Evolutionary conservation across 495 filamentous ascomycete genomes (phyloP), one percentile per base, ranked within the genome.

Genomic region (Polyplosphaeria fusca): DNA sequence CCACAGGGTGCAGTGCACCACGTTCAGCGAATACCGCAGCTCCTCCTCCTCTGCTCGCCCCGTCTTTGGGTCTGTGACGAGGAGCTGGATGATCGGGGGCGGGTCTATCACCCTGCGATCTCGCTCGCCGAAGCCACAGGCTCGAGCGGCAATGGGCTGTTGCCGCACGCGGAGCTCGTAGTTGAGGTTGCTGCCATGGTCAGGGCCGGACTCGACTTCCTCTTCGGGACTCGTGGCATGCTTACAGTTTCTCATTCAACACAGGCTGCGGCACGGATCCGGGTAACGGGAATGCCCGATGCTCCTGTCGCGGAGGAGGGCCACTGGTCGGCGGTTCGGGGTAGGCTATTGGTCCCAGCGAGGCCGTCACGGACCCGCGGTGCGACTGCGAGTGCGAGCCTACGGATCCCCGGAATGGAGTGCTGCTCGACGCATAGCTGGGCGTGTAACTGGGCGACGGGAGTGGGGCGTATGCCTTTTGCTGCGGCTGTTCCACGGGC

Each of bases 91-190:
- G 64, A 98, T 95, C 20, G 93, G 93, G 11, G 93, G 93, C 13
- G 93, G 93, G 62, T 98, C 93, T 43, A 98, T 89, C 24, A 95
- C 88, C 50, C 93, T 82, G 24, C 93, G 85, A 69, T 98, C 93
- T 64, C 92, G 76, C 70, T 96, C 93, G 48, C 91, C 91, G 60
- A 94, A 95, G 5, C 93, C 92, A 71, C 93, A 97, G 42, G 90
- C 89, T 66, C 93, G 82, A 37, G 92, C 93, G 4, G 89, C 91
- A 3, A 84, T 75, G 26, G 93, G 93, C 60, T 98, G 93, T 67
- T 98, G 93, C 13, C 93, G 87, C 32, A 98, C 83, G 26, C 77
- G 78, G 39, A 98, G 65, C 48, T 69, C 58, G 60, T 74, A 73
- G 40, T 64, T 55, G 27, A 68, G 60, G 27, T 65, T 64, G 25